Conservation (phyloP, 148 eudicot genomes). For the Rhododendron simsii region DNA sequence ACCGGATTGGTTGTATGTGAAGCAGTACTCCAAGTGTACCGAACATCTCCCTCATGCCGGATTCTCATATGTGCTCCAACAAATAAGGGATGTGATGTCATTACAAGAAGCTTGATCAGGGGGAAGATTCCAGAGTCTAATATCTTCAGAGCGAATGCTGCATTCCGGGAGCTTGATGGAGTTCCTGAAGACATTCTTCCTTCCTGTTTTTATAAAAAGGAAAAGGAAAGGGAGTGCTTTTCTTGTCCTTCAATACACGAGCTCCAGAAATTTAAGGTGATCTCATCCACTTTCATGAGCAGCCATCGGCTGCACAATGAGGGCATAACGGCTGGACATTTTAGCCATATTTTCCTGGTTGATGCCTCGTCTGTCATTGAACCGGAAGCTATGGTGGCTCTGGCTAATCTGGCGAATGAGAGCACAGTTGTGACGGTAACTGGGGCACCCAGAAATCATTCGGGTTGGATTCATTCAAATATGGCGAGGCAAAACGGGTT, state of each 20-base stretch:
- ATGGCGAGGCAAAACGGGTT: conserved; percentile 23
- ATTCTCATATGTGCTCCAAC: conserved; percentile 15
- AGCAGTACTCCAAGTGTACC: conserved; percentile 12
- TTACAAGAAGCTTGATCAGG: conserved; percentile 5
- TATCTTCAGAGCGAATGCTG: conserved; percentile 31
- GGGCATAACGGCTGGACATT: conserved; percentile 24
- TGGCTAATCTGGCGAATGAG: conserved; percentile 23
- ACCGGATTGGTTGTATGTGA: not conserved
- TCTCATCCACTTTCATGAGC: conserved; percentile 28
- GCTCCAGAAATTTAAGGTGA: conserved; percentile 15
- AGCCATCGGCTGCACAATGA: conserved; percentile 11
- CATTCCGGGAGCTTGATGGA: conserved; percentile 24
- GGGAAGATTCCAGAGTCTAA: conserved; percentile 11
- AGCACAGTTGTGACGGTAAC: conserved; percentile 13
- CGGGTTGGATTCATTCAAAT: conserved; percentile 16
- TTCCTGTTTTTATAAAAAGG: not conserved
- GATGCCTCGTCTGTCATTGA: conserved; percentile 23
- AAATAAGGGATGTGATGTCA: conserved; percentile 15
- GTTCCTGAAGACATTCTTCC: conserved; percentile 24
- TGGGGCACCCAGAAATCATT: conserved; percentile 12
- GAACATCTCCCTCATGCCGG: conserved; percentile 10
- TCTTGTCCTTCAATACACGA: conserved; percentile 19
- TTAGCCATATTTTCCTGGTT: conserved; percentile 26
- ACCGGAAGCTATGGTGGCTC: conserved; percentile 22
- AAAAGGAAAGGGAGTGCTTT: conserved; percentile 17